Percentiles rank a stretch among this genome's conserved stretches.
Evolutionary conservation across 2,329 filamentous ascomycete species (phyloP).

Genomic region (Cladosporium halotolerans): DNA sequence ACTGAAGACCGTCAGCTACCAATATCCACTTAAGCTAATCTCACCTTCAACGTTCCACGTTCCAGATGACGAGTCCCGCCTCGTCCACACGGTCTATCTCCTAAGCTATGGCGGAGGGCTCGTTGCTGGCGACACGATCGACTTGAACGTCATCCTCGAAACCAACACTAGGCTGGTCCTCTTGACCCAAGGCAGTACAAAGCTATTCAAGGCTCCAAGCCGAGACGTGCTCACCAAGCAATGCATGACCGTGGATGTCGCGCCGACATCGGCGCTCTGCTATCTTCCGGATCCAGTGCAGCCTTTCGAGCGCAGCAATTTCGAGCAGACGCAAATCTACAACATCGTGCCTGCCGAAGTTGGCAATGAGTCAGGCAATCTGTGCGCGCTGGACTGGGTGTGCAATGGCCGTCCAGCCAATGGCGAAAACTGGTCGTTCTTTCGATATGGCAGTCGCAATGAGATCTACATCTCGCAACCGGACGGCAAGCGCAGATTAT

Average conservation of each 20-base stretch:
- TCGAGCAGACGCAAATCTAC: slow-evolving; percentile 79
- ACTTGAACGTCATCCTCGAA: slow-evolving; percentile 63
- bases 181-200: slow-evolving; percentile 72
- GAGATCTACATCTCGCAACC: slow-evolving; percentile 63
- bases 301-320: slow-evolving; percentile 77
- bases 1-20: slow-evolving; percentile 71
- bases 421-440: slow-evolving; percentile 83
- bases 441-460: slow-evolving; percentile 74
- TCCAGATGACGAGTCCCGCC: slow-evolving; percentile 35
- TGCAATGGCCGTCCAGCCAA: slow-evolving; percentile 77
- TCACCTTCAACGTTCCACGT: slow-evolving; percentile 61
- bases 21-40: slow-evolving; percentile 92
- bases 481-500: slow-evolving; percentile 47
- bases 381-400: slow-evolving; percentile 92
- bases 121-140: slow-evolving; percentile 77
- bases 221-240: slow-evolving; percentile 33
- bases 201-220: slow-evolving; percentile 77
- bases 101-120: slow-evolving; percentile 93
- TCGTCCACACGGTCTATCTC: slow-evolving; percentile 73
- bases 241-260: slow-evolving; percentile 43
- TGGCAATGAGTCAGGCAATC: slow-evolving; percentile 31
- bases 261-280: slow-evolving; percentile 46
- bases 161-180: slow-evolving; percentile 57
- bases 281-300: slow-evolving; percentile 88
- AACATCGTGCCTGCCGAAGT: slow-evolving; percentile 28